Conservation (phyloP, 768 basidiomycete species). For the Trametes villosa region DNA sequence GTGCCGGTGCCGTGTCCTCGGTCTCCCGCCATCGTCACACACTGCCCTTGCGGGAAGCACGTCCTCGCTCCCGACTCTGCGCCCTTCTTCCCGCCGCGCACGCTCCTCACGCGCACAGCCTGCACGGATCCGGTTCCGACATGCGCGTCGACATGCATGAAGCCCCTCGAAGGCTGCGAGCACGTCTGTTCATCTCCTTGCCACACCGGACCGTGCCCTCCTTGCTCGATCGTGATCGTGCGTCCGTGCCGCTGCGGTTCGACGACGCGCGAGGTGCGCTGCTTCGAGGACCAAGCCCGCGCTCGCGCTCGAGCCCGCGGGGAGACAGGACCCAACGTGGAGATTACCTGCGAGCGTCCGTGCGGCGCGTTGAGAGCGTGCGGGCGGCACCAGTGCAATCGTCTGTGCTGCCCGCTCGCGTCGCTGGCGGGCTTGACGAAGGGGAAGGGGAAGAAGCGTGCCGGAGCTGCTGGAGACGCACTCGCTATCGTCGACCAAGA, state of each 20-base stretch:
- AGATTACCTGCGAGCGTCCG: constrained; percentile 78
- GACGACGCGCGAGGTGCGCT: constrained; percentile 58
- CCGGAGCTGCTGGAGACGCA: constrained; percentile 19
- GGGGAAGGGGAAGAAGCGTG: constrained; percentile 64
- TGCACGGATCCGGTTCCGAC: constrained; percentile 85
- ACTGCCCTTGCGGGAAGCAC: constrained; percentile 84
- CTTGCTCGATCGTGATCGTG: constrained; percentile 70
- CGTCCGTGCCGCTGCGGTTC: constrained; percentile 88
- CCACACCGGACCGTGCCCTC: constrained; percentile 80
- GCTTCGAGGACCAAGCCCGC: constrained; percentile 49
- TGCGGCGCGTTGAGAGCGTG: constrained; percentile 82
- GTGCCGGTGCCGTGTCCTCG: constrained; percentile 67
- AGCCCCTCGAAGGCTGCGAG: constrained; percentile 63
- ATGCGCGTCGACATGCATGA: constrained; percentile 71
- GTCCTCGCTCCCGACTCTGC: constrained; percentile 47
- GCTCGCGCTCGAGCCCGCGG: constrained; percentile 29
- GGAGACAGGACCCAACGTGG: constrained; percentile 38
- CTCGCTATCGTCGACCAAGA: constrained; percentile 59
- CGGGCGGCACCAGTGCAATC: constrained; percentile 83
- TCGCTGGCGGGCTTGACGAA: constrained; percentile 56
- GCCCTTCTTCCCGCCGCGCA: constrained; percentile 41
- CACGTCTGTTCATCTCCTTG: constrained; percentile 76
- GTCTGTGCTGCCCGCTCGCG: constrained; percentile 89
- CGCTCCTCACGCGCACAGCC: constrained; percentile 41
- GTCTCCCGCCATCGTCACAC: constrained; percentile 66